phyloP scores from a whole-genome alignment of 2,329 filamentous ascomycete genomes.

The Hypoxylon sp. region DNA sequence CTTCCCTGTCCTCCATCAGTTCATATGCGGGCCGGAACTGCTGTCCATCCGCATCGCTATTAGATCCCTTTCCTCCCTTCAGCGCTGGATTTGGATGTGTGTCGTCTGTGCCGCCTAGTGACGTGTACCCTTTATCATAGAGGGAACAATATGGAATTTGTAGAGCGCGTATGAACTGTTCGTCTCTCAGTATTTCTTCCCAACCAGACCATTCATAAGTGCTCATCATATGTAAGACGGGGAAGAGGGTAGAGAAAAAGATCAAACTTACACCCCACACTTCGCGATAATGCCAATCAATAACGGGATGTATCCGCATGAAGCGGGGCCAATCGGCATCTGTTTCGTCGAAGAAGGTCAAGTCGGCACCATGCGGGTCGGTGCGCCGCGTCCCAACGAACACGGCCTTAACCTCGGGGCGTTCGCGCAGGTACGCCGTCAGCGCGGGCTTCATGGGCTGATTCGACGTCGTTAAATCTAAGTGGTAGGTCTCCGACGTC shows the following conservation, averaged over 20 bases:
- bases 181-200: not conserved
- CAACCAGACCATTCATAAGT: not conserved
- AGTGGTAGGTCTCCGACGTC: conserved; percentile 76
- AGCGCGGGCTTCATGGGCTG: conserved; percentile 86
- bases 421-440: conserved; percentile 77
- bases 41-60: conserved; percentile 48
- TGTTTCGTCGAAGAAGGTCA: conserved; percentile 88
- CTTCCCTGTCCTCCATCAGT: conserved; percentile 79
- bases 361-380: conserved; percentile 85
- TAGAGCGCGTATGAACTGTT: conserved; percentile 82
- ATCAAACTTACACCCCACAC: conserved; percentile 86
- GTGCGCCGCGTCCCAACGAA: conserved; percentile 91
- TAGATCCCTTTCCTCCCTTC: conserved; percentile 55
- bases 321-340: conserved; percentile 92
- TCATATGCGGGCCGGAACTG: conserved; percentile 81
- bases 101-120: conserved; percentile 89
- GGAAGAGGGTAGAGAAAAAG: conserved; percentile 9
- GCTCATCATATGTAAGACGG: not conserved
- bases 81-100: conserved; percentile 90
- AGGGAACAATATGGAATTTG: conserved; percentile 86
- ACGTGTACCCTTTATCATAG: conserved; percentile 91
- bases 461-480: conserved; percentile 80
- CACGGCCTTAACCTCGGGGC: conserved; percentile 77
- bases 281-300: conserved; percentile 97
- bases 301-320: conserved; percentile 93